Conservation (phyloP, 2,329 filamentous ascomycete species). For the Rasamsonia emersonii region DNA sequence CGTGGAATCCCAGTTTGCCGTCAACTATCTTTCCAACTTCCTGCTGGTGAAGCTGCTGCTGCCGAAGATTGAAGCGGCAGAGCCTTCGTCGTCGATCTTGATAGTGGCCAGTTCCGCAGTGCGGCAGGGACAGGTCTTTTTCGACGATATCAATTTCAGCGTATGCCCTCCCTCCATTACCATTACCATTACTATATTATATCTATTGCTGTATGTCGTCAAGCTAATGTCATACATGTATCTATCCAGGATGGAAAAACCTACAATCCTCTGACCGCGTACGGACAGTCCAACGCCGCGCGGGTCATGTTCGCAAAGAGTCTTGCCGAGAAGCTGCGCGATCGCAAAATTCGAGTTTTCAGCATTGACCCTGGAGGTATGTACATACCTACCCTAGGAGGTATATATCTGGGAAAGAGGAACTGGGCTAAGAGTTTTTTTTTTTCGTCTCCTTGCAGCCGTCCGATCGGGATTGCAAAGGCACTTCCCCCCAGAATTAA, state of each 20-base stretch:
- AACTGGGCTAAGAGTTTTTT: too few relatives aligned
- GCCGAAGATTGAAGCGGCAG: constrained; percentile 31
- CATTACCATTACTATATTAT: too few relatives aligned
- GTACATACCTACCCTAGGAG: too few relatives aligned
- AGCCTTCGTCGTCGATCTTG: constrained; percentile 33
- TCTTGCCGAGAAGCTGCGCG: constrained; percentile 27
- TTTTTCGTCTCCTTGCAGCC: constrained; percentile 1
- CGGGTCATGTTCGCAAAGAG: constrained; percentile 40
- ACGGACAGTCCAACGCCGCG: constrained; percentile 46
- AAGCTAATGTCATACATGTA: background rate
- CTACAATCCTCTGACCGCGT: constrained; percentile 37
- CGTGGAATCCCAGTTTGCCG: constrained; percentile 34
- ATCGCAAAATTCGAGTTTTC: constrained; percentile 28
- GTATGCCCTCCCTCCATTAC: constrained; percentile 4
- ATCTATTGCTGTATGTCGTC: too few relatives aligned
- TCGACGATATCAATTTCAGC: constrained; percentile 35
- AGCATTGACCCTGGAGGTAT: constrained; percentile 36
- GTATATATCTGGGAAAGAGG: too few relatives aligned
- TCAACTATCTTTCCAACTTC: constrained; percentile 45
- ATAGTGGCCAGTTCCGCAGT: constrained; percentile 12
- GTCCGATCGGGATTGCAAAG: constrained; percentile 2
- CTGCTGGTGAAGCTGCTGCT: constrained; percentile 40
- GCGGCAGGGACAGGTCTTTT: constrained; percentile 29
- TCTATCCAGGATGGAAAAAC: constrained; percentile 23
- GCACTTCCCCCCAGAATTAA: constrained; percentile 1